Evolutionary conservation across 2,329 filamentous ascomycete species (phyloP), one percentile per base, ranked within the genome.

Genomic region (Pestalotiopsis sp.): DNA sequence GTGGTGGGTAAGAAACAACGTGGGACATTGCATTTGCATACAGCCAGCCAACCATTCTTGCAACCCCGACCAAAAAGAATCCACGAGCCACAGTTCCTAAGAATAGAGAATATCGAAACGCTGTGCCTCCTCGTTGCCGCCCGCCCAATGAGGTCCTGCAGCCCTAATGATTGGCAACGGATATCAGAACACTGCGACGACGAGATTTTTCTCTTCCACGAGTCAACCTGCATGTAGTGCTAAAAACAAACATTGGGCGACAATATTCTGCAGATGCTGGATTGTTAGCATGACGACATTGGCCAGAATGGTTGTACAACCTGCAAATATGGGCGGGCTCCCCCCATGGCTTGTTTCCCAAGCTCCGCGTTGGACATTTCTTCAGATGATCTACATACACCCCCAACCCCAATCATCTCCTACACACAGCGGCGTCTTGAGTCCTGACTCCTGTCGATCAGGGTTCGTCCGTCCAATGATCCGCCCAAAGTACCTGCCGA

Each of bases 51-150:
- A 68, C 27, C 49, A 20, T 61, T 36, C 20, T 36, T 36, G 52
- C 31, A 23, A 59, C 36, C 60, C 31, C 31, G 31, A 36, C 31
- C 31, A 36, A 36, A 57, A 41, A 68, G 64, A 45, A 52, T n/a
- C 45, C 45, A 52, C n/a, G 45, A 52, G 45, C 45, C 17, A 52
- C 45, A 52, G 45, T 7, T 52, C 68, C 68, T 66, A 70, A 68
- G 63, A 71, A 71, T 70, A 71, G 70, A 52, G 57, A 58, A 60
- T 68, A 65, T 65, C 57, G 58, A 67, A 68, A 66, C 57, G 68
- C 68, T 60, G 70, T 71, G 65, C 67, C 70, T 66, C 70, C 27
- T 66, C 41, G 41, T 52, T 52, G 45, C 45, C 60, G 67, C 68
- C 13, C 23, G 60, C 64, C 66, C 68, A 67, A 64, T 45, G n/a